Evolutionary conservation across 2,329 filamentous ascomycete genomes (phyloP), one percentile per base, ranked within the genome.

Genomic region (Trichoderma koningiopsis): DNA sequence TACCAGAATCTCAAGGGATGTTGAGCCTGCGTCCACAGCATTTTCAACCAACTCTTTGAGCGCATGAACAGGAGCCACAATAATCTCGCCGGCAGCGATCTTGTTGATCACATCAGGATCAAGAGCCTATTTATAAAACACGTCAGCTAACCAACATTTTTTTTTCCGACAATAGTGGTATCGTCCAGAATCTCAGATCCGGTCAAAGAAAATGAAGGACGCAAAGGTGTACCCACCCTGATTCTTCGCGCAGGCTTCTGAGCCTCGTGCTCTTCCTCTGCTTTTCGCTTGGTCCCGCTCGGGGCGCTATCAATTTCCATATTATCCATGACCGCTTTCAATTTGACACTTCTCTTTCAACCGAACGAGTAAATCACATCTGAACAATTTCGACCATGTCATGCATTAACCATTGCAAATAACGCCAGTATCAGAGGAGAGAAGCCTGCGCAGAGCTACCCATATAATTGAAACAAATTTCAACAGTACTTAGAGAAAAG

Each of bases 11-110:
- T 99, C 96, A 57, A 99, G 83, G 2, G 91, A 89, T 0, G 96
- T 98, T 3, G 96, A 92, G 5, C 96, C 95, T n/a, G 96, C 96
- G 81, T 99, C 96, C 19, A 99, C 94, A 4, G 96, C 91, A 75
- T 99, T 99, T 79, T 99, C 96, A 14, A 99, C 94, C 61, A 99
- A 84, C 79, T 99, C 96, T 80, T 99, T 99, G 69, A 99, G 81
- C 3, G 96, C 96, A 79, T 99, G 93, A 33, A 97, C 94, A 0
- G 96, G 96, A 2, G 96, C 95, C 60, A 99, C 94, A 71, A 99
- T 99, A 75, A 99, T 99, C 80, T 99, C 96, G 24, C 96, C 96
- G 0, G 96, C 96, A 0, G 96, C 96, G 74, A 99, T 99, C 80
- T 98, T 99, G 84, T 98, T 99, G 73, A 99, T 92, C 27, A 99